Evolutionary conservation across 306 rosid species (phyloP).

Genomic region (Dalbergia cochinchinensis): DNA sequence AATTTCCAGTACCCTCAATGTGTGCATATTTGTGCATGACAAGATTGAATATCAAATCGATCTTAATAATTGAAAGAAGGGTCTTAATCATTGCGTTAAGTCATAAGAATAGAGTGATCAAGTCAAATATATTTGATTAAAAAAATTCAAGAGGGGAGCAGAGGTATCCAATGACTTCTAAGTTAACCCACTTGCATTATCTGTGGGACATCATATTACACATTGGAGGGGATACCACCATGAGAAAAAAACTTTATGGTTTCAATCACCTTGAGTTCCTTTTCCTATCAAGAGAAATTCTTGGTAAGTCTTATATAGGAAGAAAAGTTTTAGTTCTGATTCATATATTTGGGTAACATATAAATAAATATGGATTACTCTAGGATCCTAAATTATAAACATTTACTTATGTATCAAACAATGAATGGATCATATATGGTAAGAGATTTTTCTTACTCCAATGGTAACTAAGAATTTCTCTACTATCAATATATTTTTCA

Average conservation of each 20-base stretch:
- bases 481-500: not conserved
- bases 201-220: slow-evolving; percentile 40
- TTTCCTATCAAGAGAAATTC: slow-evolving; percentile 2
- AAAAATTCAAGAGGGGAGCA: slow-evolving; percentile 43
- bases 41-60: slow-evolving; percentile 12
- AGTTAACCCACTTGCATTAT: slow-evolving; percentile 31
- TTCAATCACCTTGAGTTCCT: slow-evolving; percentile 23
- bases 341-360: too few relatives aligned
- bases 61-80: slow-evolving; percentile 36
- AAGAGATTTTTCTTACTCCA: too few relatives aligned
- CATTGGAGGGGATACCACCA: slow-evolving; percentile 31
- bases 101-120: slow-evolving; percentile 35
- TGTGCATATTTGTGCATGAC: not conserved
- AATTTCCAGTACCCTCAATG: too few relatives aligned
- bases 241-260: slow-evolving; percentile 20
- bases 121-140: slow-evolving; percentile 51
- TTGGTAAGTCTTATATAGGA: not conserved
- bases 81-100: slow-evolving; percentile 44
- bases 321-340: too few relatives aligned
- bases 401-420: too few relatives aligned
- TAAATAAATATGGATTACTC: too few relatives aligned
- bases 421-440: too few relatives aligned
- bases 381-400: too few relatives aligned
- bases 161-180: slow-evolving; percentile 56
- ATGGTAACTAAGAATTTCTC: too few relatives aligned